Evolutionary conservation across 2,329 filamentous ascomycete genomes (phyloP).

Genomic region (Nothophoma quercina): DNA sequence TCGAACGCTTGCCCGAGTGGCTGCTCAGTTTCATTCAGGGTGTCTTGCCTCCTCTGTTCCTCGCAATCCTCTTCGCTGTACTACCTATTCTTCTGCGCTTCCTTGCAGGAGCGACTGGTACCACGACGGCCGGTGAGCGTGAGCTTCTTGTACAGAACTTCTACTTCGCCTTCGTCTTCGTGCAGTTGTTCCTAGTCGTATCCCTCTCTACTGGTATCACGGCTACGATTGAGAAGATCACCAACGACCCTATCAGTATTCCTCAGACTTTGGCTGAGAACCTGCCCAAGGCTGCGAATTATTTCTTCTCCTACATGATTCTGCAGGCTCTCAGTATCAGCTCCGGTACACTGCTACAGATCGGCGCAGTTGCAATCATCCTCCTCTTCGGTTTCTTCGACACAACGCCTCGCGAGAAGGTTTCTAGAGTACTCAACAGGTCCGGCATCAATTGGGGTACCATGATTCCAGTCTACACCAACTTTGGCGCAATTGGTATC

Average conservation of each 20-base stretch:
- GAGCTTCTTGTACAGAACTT: constrained; percentile 87
- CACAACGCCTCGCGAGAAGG: constrained; percentile 82
- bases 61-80: constrained; percentile 79
- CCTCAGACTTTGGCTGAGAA: constrained; percentile 77
- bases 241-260: constrained; percentile 71
- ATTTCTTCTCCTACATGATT: constrained; percentile 99
- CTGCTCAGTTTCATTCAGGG: constrained; percentile 78
- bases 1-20: constrained; percentile 67
- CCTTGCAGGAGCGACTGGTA: constrained; percentile 76
- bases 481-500: constrained; percentile 87
- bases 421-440: constrained; percentile 80
- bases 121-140: constrained; percentile 80
- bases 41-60: constrained; percentile 80
- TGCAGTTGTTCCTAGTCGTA: constrained; percentile 93
- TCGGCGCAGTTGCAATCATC: constrained; percentile 80
- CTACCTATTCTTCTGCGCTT: constrained; percentile 81
- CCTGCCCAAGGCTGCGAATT: constrained; percentile 87
- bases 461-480: constrained; percentile 96
- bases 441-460: constrained; percentile 85
- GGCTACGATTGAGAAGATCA: constrained; percentile 68
- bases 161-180: constrained; percentile 93
- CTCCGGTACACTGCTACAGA: constrained; percentile 85
- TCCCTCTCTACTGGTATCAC: constrained; percentile 81
- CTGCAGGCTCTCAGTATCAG: constrained; percentile 91
- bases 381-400: constrained; percentile 81